Evolutionary conservation across 352 stramenopile genomes (phyloP).

Genomic region (Stramenopiles sp.): DNA sequence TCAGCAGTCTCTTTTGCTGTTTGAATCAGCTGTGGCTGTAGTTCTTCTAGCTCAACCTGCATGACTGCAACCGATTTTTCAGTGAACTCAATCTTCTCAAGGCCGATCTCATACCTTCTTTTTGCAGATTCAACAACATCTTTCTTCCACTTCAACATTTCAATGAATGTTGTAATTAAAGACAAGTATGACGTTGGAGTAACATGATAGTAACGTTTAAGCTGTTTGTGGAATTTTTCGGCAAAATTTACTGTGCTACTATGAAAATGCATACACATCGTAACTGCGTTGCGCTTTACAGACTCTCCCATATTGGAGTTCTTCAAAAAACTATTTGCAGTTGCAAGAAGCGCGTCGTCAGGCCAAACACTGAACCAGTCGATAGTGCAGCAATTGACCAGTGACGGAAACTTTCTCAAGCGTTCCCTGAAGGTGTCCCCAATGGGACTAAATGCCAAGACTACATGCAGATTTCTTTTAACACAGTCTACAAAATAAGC

Average conservation of each 20-base stretch:
- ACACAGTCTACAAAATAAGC: constrained; percentile 28
- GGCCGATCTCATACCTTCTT: constrained; percentile 69
- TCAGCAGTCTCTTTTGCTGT: constrained; percentile 41
- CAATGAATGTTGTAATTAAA: constrained; percentile 84
- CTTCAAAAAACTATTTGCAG: constrained; percentile 70
- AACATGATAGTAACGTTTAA: constrained; percentile 73
- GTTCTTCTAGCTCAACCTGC: constrained; percentile 51
- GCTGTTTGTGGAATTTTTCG: constrained; percentile 55
- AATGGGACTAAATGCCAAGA: constrained; percentile 71
- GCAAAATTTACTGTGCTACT: constrained; percentile 60
- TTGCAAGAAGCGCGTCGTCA: constrained; percentile 54
- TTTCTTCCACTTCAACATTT: constrained; percentile 59
- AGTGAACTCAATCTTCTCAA: constrained; percentile 58
- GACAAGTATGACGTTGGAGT: constrained; percentile 80
- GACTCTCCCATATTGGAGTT: constrained; percentile 49
- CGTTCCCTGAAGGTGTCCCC: constrained; percentile 50
- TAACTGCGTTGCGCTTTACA: constrained; percentile 26
- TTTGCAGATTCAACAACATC: constrained; percentile 52
- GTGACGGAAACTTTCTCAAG: constrained; percentile 57
- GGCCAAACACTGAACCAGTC: constrained; percentile 68
- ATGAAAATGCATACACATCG: constrained; percentile 77
- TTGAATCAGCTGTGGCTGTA: constrained; percentile 46
- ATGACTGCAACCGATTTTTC: constrained; percentile 52
- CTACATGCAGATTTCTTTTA: constrained; percentile 69
- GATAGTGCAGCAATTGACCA: constrained; percentile 61